phyloP scores from a whole-genome alignment of 176 grass and related monocot genomes.

The Melocanna baccifera region DNA sequence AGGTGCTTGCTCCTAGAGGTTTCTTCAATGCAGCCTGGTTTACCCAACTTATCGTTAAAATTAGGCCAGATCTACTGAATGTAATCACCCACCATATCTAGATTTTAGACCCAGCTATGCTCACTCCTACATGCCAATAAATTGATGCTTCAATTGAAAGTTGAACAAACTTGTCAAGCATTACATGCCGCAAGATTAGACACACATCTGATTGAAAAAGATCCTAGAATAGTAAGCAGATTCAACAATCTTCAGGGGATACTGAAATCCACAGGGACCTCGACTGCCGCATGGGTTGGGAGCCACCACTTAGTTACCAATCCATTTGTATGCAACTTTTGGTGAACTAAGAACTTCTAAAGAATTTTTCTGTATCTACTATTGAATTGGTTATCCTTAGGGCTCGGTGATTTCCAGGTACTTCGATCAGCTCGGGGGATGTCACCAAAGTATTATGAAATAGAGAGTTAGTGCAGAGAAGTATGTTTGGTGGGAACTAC shows the following conservation, averaged over 20 bases:
- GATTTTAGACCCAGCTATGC: slow-evolving; percentile 70
- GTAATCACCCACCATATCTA: slow-evolving; percentile 87
- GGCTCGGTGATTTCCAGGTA: slow-evolving; percentile 33
- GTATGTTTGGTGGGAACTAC: slow-evolving; percentile 65
- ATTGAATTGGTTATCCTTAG: neutral
- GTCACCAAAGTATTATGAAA: slow-evolving; percentile 55
- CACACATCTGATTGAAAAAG: slow-evolving; percentile 51
- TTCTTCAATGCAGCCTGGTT: slow-evolving; percentile 74
- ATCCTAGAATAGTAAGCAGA: slow-evolving; percentile 52
- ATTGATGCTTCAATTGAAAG: neutral
- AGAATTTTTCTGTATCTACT: neutral
- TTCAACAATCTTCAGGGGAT: slow-evolving; percentile 59
- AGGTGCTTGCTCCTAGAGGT: slow-evolving; percentile 79
- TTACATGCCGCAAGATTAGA: slow-evolving; percentile 44
- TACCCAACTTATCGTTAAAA: slow-evolving; percentile 51
- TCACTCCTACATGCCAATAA: neutral
- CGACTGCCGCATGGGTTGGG: slow-evolving; percentile 78
- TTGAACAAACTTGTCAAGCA: neutral
- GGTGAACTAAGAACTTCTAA: slow-evolving; percentile 32
- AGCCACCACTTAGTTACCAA: slow-evolving; percentile 76
- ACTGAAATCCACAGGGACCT: slow-evolving; percentile 48
- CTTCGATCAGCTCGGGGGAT: slow-evolving; percentile 60
- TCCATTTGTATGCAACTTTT: slow-evolving; percentile 89
- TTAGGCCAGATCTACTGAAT: slow-evolving; percentile 56
- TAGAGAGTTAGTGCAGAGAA: slow-evolving; percentile 66